Percentiles rank a stretch among this genome's conserved stretches.
Conservation (phyloP, 225 moss, liverwort and hornwort genomes). For the Lunularia cruciata region DNA sequence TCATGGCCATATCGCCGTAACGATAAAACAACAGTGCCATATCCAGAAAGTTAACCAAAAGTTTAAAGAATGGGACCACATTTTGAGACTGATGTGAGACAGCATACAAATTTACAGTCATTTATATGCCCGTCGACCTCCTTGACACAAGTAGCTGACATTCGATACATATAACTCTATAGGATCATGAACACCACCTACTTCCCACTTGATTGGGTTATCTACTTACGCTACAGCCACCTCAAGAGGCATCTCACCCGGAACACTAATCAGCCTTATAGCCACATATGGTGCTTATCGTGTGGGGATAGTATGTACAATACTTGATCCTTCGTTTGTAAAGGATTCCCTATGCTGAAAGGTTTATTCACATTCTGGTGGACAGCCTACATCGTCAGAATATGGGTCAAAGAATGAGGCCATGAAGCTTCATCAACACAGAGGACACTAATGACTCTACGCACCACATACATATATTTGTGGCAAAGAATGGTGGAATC, state of each 20-base stretch:
- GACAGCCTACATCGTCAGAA: conserved; percentile 17
- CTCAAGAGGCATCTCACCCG: not conserved
- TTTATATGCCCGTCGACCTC: not conserved
- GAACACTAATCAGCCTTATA: conserved; percentile 12
- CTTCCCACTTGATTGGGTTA: not conserved
- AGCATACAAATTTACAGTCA: conserved; percentile 3
- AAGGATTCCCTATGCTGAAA: conserved; percentile 17
- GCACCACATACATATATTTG: conserved; percentile 46
- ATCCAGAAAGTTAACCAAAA: not conserved
- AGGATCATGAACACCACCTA: conserved; percentile 11
- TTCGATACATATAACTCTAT: not conserved
- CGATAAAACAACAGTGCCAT: not conserved
- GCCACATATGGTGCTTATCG: conserved; percentile 17
- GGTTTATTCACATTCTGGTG: conserved; percentile 29
- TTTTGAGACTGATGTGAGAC: conserved; percentile 7
- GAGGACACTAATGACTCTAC: conserved; percentile 33
- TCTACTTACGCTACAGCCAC: not conserved
- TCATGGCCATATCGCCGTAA: conserved; percentile 16
- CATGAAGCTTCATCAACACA: conserved; percentile 22
- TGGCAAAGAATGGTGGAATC: conserved; percentile 51
- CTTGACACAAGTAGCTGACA: conserved; percentile 5
- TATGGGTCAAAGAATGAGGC: conserved; percentile 9
- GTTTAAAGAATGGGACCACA: not conserved
- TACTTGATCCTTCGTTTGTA: conserved; percentile 30
- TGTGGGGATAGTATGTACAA: conserved; percentile 33